Percentiles rank a stretch among this genome's conserved stretches.
These are phyloP conservation scores for Penicillium sp. DNA, from an alignment of 2,329 filamentous ascomycete genomes.

Conservation along the genomic window DNA sequence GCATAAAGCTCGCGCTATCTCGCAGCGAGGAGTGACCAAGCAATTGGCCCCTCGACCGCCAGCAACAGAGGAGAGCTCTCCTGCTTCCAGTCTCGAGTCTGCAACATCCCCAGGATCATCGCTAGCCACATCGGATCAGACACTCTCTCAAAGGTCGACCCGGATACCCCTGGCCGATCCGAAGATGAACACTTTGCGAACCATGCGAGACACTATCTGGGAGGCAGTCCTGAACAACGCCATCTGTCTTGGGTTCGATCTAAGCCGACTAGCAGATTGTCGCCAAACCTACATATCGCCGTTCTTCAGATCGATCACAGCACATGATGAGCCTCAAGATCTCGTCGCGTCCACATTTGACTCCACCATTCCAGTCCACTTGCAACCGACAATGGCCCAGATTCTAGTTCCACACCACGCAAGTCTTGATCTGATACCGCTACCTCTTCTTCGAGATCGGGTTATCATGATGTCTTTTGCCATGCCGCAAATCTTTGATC, in stretches of 20 bases:
- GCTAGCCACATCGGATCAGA: neutral
- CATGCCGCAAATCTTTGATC: slow-evolving; percentile 35
- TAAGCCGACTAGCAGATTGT: slow-evolving; percentile 26
- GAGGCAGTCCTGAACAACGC: slow-evolving; percentile 17
- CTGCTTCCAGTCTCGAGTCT: neutral
- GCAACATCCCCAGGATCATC: neutral
- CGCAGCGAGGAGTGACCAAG: neutral
- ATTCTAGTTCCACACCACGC: slow-evolving; percentile 45
- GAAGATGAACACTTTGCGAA: slow-evolving; percentile 12
- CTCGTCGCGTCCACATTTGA: slow-evolving; percentile 27
- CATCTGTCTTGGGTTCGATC: slow-evolving; percentile 25
- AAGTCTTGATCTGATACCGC: slow-evolving; percentile 42
- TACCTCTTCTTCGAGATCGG: slow-evolving; percentile 38
- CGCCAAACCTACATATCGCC: slow-evolving; percentile 34
- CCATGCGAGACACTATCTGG: slow-evolving; percentile 7
- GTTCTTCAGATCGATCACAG: slow-evolving; percentile 33
- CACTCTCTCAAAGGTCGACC: neutral
- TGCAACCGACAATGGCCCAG: slow-evolving; percentile 44
- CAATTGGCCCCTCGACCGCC: slow-evolving; percentile 11
- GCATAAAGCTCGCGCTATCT: neutral
- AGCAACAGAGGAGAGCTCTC: slow-evolving; percentile 12
- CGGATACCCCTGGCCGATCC: neutral
- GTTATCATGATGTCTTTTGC: slow-evolving; percentile 38
- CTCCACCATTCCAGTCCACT: slow-evolving; percentile 32
- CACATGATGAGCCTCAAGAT: slow-evolving; percentile 19